Conservation (phyloP, 2,329 filamentous ascomycete genomes). For the Cyclaneusma minus region DNA sequence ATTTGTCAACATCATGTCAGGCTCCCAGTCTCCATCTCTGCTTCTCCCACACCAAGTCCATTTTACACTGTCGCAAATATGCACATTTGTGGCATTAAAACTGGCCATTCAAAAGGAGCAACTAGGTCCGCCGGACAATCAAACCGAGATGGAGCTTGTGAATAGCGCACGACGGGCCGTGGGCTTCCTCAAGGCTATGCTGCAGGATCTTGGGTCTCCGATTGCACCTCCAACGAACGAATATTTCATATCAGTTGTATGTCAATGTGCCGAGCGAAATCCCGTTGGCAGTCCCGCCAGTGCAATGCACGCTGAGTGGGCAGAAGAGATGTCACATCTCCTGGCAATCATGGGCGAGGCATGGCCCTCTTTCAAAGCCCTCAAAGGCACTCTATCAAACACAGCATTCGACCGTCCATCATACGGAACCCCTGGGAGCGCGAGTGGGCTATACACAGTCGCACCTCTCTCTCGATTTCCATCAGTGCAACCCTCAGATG, state of each 20-base stretch:
- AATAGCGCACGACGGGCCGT: constrained; percentile 20
- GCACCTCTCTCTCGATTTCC: no score
- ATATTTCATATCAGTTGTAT: constrained; percentile 20
- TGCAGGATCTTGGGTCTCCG: constrained; percentile 24
- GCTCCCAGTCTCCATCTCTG: constrained; percentile 11
- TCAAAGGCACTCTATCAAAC: no score
- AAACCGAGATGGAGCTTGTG: constrained; percentile 15
- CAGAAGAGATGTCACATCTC: constrained; percentile 13
- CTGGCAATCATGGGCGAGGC: constrained; percentile 13
- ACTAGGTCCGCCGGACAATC: constrained; percentile 1
- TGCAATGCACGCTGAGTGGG: constrained; percentile 15
- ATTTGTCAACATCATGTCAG: constrained; percentile 8
- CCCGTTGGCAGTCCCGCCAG: constrained; percentile 16
- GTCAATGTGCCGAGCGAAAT: constrained; percentile 15
- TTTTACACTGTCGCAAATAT: constrained; percentile 15
- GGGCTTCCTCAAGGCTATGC: constrained; percentile 20
- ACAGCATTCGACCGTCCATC: no score
- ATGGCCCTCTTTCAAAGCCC: constrained; percentile 14
- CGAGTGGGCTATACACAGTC: no score
- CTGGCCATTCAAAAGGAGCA: constrained; percentile 3
- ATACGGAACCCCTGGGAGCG: no score
- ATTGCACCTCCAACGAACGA: constrained; percentile 25
- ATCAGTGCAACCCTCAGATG: no score
- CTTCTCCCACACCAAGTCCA: constrained; percentile 18
- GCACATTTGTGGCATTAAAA: constrained; percentile 13